A percentile compares a stretch with the other conserved stretches of the same genome.
phyloP scores from a whole-genome alignment of 441 rosid genomes.

The Bocquillonia castaneifolia region DNA sequence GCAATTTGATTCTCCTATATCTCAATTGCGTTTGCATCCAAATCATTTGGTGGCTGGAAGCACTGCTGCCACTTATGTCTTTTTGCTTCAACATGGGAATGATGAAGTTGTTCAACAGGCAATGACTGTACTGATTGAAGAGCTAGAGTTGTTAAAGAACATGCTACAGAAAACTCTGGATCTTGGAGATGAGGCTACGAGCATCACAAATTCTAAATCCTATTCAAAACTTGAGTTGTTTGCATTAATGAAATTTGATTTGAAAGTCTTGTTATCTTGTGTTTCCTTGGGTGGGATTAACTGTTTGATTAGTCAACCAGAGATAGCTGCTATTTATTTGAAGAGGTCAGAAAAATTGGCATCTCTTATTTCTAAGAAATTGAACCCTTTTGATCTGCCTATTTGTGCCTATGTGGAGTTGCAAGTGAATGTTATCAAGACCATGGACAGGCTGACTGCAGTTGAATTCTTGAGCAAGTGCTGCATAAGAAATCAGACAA shows the following conservation, averaged over 20 bases:
- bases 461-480: constrained; percentile 66
- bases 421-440: constrained; percentile 67
- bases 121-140: constrained; percentile 50
- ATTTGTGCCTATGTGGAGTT: constrained; percentile 53
- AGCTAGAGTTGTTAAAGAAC: constrained; percentile 61
- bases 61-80: constrained; percentile 85
- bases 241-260: constrained; percentile 80
- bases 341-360: constrained; percentile 65
- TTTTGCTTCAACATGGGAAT: constrained; percentile 91
- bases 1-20: constrained; percentile 66
- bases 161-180: constrained; percentile 44
- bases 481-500: constrained; percentile 37
- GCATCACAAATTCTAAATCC: constrained; percentile 32
- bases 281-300: constrained; percentile 46
- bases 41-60: constrained; percentile 82
- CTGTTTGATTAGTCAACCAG: constrained; percentile 56
- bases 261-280: constrained; percentile 78
- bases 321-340: constrained; percentile 54
- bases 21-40: constrained; percentile 82
- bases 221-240: constrained; percentile 65
- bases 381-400: constrained; percentile 68
- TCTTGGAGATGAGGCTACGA: constrained; percentile 35
- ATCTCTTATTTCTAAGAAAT: constrained; percentile 58
- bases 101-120: constrained; percentile 77
- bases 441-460: constrained; percentile 63